Base-by-base conservation (phyloP, 306 rosid species). In the Medicago arabica region DNA sequence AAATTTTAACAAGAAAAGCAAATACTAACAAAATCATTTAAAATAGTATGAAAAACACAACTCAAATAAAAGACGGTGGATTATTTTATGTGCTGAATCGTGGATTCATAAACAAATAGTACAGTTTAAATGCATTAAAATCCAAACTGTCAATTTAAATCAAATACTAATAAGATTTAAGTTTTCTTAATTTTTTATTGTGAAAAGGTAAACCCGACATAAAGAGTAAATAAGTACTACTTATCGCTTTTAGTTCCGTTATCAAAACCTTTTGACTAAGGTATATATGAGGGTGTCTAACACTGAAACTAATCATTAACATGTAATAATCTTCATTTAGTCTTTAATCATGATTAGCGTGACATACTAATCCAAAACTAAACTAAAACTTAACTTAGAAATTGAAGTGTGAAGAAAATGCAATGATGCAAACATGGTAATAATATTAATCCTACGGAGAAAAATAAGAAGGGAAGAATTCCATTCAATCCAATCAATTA, bases 271-370 rank as follows among this genome's bases (percentile, higher is more conserved):
- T 13, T 39, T 14, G 25, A 71, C 76, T 54, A 28, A 71, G 4
- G n/a, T n/a, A 5, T 31, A 9, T 6, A 2, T 4, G 8, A 60
- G 44, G 46, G 59, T 36, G 60, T 60, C 47, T 44, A 54, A 18
- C 15, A 54, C 61, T 9, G 31, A 54, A 74, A 74, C 13, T 16
- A 44, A 74, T 72, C 5, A 72, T 72, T 59, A 72, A 58, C 43
- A 13, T 40, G 67, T 40, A 12, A 43, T 72, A 57, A 72, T 58
- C 59, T 14, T 54, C 1, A 38, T 54, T 31, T 19, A 71, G 31
- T 8, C 38, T 61, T 43, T 75, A 75, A 49, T 62, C 9, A 74
- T 47, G 40, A 31, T 74, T 61, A 62, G 44, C 78, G 61, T 75
- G 71, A 28, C 69, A 74, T 17, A 7, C 36, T 75, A 62, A 62